Conservation (phyloP, 139 green algal genomes). For the Yamagishiella unicocca region DNA sequence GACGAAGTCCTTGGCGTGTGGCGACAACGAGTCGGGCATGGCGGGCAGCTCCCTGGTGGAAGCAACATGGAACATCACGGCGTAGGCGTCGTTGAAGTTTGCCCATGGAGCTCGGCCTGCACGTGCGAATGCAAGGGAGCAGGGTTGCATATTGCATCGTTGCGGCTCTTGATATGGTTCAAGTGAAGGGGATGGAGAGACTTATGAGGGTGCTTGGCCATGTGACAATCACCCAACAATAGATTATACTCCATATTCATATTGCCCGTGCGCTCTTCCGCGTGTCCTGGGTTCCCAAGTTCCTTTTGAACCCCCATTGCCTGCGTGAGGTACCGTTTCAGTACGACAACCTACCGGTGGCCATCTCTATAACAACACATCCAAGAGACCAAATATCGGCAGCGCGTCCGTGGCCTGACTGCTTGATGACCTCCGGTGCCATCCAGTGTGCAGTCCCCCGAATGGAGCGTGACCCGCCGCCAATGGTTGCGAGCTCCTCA, state of each 20-base stretch:
- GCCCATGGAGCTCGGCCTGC: constrained; percentile 61
- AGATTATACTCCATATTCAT: too few relatives aligned
- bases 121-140: too few relatives aligned
- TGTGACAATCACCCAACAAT: too few relatives aligned
- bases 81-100: constrained; percentile 56
- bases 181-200: too few relatives aligned
- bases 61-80: constrained; percentile 95
- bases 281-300: too few relatives aligned
- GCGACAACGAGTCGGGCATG: constrained; percentile 80
- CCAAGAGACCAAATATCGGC: constrained; percentile 97
- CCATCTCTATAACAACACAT: constrained; percentile 98
- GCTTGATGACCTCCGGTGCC: constrained; percentile 98
- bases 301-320: too few relatives aligned
- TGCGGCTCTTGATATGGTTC: too few relatives aligned
- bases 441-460: constrained; percentile 99
- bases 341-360: constrained; percentile 74
- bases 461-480: constrained; percentile 87
- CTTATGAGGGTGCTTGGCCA: too few relatives aligned
- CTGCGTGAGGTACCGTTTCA: too few relatives aligned
- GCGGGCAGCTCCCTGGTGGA: constrained; percentile 81
- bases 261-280: too few relatives aligned
- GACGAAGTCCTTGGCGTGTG: constrained; percentile 92
- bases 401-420: constrained; percentile 80
- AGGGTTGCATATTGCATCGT: too few relatives aligned
- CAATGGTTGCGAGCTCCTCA: constrained; percentile 91